These are phyloP conservation scores for Nicotiana otophora DNA, from an alignment of 257 asterid species.

Conservation along the genomic window DNA sequence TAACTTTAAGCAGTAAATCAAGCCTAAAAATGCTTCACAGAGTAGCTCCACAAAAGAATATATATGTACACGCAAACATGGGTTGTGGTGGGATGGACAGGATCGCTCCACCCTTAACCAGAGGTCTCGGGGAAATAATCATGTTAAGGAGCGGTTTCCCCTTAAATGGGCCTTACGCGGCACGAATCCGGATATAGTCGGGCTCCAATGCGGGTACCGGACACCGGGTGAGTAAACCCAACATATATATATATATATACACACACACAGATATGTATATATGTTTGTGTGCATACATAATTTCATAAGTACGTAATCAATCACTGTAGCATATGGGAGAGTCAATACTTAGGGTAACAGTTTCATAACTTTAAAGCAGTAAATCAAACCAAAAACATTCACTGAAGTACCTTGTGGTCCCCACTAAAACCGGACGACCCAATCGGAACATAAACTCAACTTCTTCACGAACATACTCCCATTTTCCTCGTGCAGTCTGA, in stretches of 20 bases:
- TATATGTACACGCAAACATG: background rate
- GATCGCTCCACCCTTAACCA: too few species aligned
- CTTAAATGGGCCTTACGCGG: too few species aligned
- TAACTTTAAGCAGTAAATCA: background rate
- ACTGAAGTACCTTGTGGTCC: constrained; percentile 77
- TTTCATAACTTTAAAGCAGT: background rate
- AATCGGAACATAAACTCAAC: constrained; percentile 73
- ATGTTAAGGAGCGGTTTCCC: too few species aligned
- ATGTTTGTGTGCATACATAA: background rate
- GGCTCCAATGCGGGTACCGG: too few species aligned
- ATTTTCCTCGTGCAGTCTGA: constrained; percentile 93
- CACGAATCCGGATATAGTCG: too few species aligned
- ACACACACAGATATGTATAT: background rate
- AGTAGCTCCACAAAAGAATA: background rate
- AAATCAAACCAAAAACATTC: constrained; percentile 17
- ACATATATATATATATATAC: too few species aligned
- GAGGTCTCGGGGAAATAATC: too few species aligned
- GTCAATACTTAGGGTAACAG: background rate
- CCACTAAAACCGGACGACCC: constrained; percentile 95
- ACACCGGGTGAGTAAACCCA: too few species aligned
- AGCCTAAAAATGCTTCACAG: background rate
- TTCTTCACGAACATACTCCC: constrained; percentile 81
- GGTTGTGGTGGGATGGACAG: too few species aligned
- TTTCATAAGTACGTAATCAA: background rate
- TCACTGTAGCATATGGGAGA: background rate